Percentiles rank a stretch among this genome's conserved stretches.
Conservation (phyloP, 495 filamentous ascomycete genomes). For the Trichocladium uniseriatum region DNA sequence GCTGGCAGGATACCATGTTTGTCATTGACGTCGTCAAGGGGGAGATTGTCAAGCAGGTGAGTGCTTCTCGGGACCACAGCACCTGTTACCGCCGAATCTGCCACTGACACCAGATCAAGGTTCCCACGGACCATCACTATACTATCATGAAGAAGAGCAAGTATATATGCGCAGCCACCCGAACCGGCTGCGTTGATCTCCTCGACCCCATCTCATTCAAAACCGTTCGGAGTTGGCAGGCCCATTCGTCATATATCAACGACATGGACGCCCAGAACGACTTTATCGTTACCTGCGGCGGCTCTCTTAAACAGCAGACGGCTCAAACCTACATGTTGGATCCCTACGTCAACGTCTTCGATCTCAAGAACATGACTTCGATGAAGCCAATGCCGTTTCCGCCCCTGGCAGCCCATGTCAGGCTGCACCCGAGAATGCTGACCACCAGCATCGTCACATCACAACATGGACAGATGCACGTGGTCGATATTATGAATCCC, state of each 20-base stretch:
- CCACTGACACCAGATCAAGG: conserved; percentile 28
- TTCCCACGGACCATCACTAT: conserved; percentile 65
- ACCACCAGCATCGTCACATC: conserved; percentile 88
- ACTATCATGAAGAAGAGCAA: conserved; percentile 83
- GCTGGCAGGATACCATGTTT: conserved; percentile 79
- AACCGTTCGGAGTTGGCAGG: conserved; percentile 77
- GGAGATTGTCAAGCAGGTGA: conserved; percentile 58
- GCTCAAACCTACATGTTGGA: conserved; percentile 59
- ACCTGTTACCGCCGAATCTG: too few species aligned
- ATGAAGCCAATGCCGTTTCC: conserved; percentile 88
- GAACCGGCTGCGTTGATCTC: conserved; percentile 73
- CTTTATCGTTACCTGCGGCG: conserved; percentile 90
- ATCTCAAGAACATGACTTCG: conserved; percentile 75
- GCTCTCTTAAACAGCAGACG: conserved; percentile 53
- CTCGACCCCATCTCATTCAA: conserved; percentile 69
- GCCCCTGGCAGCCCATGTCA: conserved; percentile 80
- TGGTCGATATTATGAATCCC: conserved; percentile 91
- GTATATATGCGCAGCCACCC: conserved; percentile 86
- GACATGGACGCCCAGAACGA: conserved; percentile 94
- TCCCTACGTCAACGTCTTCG: conserved; percentile 86
- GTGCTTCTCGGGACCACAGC: background rate
- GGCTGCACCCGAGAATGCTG: conserved; percentile 89
- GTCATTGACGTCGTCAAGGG: conserved; percentile 85
- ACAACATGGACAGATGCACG: conserved; percentile 82
- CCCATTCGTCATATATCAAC: conserved; percentile 72